These are phyloP conservation scores for Cladorrhinum sp. DNA, from an alignment of 2,329 filamentous ascomycete species.

Conservation along the genomic window DNA sequence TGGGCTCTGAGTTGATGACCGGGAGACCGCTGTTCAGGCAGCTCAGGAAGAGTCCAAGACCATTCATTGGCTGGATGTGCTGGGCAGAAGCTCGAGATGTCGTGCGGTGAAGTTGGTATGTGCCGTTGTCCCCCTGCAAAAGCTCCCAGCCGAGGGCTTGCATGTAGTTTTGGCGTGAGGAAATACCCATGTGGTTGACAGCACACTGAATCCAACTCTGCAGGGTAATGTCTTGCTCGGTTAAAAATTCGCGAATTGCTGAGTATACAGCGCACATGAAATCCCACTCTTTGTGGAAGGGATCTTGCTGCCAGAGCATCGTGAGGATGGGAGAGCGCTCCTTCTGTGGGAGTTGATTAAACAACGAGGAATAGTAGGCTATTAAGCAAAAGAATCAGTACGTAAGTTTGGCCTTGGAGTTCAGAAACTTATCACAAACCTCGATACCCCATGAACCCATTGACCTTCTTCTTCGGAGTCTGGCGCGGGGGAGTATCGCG, in stretches of 20 bases:
- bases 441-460: constrained; percentile 30
- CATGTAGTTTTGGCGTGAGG: constrained; percentile 22
- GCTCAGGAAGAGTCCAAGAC: constrained; percentile 21
- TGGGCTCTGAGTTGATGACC: constrained; percentile 16
- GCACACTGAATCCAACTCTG: constrained; percentile 23
- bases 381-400: background rate
- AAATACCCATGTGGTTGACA: constrained; percentile 20
- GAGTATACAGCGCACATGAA: constrained; percentile 27
- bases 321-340: constrained; percentile 26
- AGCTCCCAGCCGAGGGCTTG: constrained; percentile 21
- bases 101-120: constrained; percentile 16
- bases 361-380: constrained; percentile 29
- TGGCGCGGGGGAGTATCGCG: constrained; percentile 8
- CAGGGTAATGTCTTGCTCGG: constrained; percentile 19
- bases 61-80: constrained; percentile 21
- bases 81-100: constrained; percentile 6
- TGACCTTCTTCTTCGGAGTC: constrained; percentile 26
- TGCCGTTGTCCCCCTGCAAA: constrained; percentile 16
- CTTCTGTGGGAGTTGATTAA: constrained; percentile 24
- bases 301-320: constrained; percentile 20
- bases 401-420: background rate
- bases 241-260: constrained; percentile 18
- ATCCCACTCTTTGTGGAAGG: constrained; percentile 25
- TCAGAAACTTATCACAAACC: constrained; percentile 15
- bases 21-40: constrained; percentile 23